phyloP scores from a whole-genome alignment of 1,139 yeast species.

The Scheffersomyces stambukii region DNA sequence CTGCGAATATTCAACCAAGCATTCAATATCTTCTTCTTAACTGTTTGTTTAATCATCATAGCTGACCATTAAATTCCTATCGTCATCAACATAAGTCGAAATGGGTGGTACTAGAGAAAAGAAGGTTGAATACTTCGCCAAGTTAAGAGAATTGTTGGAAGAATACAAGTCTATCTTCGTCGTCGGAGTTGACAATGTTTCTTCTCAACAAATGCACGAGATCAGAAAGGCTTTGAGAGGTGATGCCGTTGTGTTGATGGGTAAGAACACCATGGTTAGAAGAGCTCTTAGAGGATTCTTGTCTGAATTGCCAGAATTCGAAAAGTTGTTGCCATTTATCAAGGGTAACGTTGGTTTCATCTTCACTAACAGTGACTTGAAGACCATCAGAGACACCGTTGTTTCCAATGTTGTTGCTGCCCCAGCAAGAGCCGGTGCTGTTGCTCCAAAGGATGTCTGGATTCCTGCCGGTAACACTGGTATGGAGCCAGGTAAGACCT shows the following conservation, averaged over 20 bases:
- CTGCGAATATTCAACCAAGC: too few relatives aligned
- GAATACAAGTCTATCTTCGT: conserved; percentile 97
- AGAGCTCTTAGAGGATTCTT: conserved; percentile 98
- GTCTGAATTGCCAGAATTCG: conserved; percentile 91
- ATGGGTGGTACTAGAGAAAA: conserved; percentile 99
- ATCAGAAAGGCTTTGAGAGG: conserved; percentile 96
- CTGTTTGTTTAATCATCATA: conserved; percentile 5
- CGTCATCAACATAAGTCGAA: conserved; percentile 77
- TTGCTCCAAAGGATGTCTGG: conserved; percentile 97
- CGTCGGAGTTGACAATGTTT: conserved; percentile 99
- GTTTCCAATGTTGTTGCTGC: conserved; percentile 97
- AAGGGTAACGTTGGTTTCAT: conserved; percentile 99
- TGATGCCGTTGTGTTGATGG: conserved; percentile 94
- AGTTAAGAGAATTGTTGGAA: conserved; percentile 92
- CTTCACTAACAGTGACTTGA: conserved; percentile 95
- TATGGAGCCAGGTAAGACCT: conserved; percentile 99
- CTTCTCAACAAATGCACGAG: conserved; percentile 99
- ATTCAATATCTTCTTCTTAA: too few relatives aligned
- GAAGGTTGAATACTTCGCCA: conserved; percentile 91
- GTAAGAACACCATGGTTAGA: conserved; percentile 99
- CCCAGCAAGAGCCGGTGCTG: conserved; percentile 99
- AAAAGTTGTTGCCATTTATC: conserved; percentile 90
- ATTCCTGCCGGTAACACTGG: conserved; percentile 99
- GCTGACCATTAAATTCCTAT: conserved; percentile 88
- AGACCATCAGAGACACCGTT: conserved; percentile 83